These are phyloP conservation scores for Eimeria brunetti DNA, from an alignment of 169 alveolate species.

Conservation along the genomic window DNA sequence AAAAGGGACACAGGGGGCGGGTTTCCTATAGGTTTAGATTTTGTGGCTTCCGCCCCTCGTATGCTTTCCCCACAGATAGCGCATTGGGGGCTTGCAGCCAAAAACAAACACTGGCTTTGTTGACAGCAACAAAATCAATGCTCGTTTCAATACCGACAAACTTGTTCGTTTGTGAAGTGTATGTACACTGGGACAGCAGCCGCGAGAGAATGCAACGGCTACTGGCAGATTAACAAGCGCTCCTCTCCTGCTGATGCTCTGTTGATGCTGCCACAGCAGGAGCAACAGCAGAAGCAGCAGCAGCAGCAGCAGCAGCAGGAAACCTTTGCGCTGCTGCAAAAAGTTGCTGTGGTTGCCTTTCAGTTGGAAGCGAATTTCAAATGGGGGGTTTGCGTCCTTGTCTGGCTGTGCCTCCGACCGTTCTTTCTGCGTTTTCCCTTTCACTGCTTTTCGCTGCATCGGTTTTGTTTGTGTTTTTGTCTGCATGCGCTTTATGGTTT, in stretches of 20 bases:
- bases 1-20: neutral
- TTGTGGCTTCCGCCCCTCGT: neutral
- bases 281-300: neutral
- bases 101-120: too few species aligned
- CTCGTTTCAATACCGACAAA: neutral
- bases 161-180: neutral
- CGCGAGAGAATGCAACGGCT: neutral
- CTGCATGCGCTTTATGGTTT: neutral
- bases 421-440: conserved; percentile 34
- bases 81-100: too few species aligned
- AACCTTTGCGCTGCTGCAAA: neutral
- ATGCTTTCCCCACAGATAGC: too few species aligned
- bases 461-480: neutral
- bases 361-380: neutral
- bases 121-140: neutral
- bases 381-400: conserved; percentile 33
- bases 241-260: neutral
- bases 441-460: neutral
- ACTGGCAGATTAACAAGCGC: neutral
- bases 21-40: neutral
- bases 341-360: neutral
- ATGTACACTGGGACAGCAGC: neutral
- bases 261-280: neutral
- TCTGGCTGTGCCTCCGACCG: conserved; percentile 6
- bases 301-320: neutral